These are phyloP conservation scores for Ophiosphaerella narmari DNA, from an alignment of 2,329 filamentous ascomycete genomes.

Conservation along the genomic window DNA sequence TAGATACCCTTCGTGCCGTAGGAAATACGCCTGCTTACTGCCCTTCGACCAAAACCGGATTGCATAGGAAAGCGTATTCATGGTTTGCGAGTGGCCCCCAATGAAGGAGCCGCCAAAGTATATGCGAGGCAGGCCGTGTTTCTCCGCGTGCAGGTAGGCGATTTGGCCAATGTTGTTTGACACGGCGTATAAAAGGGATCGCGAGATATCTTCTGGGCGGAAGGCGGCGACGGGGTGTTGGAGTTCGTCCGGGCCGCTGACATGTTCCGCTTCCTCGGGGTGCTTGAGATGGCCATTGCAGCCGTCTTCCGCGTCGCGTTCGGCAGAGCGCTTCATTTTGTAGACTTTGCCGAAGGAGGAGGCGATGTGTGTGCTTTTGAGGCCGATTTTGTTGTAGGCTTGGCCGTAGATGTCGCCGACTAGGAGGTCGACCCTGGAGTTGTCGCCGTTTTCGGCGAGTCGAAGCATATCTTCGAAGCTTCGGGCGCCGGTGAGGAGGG, in stretches of 20 bases:
- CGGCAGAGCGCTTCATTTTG: slow-evolving; percentile 84
- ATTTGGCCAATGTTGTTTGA: slow-evolving; percentile 98
- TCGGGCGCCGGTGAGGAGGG: slow-evolving; percentile 86
- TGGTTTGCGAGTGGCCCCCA: slow-evolving; percentile 92
- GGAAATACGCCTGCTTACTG: slow-evolving; percentile 91
- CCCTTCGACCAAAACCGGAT: slow-evolving; percentile 98
- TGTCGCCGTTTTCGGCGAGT: slow-evolving; percentile 89
- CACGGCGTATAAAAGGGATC: slow-evolving; percentile 90
- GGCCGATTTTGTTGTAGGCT: slow-evolving; percentile 92
- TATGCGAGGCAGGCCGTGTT: slow-evolving; percentile 87
- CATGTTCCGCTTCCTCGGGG: slow-evolving; percentile 42
- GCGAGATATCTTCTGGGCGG: slow-evolving; percentile 80
- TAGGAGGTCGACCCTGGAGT: slow-evolving; percentile 90
- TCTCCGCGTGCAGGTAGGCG: slow-evolving; percentile 94
- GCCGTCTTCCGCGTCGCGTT: slow-evolving; percentile 74
- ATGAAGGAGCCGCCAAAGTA: slow-evolving; percentile 99
- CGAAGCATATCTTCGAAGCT: slow-evolving; percentile 98
- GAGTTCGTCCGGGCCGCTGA: slow-evolving; percentile 33
- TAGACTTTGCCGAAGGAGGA: slow-evolving; percentile 98
- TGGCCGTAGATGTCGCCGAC: slow-evolving; percentile 98
- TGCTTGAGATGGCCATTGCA: slow-evolving; percentile 57
- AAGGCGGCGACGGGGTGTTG: slow-evolving; percentile 59
- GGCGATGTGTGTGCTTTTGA: slow-evolving; percentile 94
- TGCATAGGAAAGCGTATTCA: slow-evolving; percentile 95
- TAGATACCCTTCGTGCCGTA: slow-evolving; percentile 93